Evolutionary conservation across 2,329 filamentous ascomycete genomes (phyloP).

Genomic region (Monosporascus sp.): DNA sequence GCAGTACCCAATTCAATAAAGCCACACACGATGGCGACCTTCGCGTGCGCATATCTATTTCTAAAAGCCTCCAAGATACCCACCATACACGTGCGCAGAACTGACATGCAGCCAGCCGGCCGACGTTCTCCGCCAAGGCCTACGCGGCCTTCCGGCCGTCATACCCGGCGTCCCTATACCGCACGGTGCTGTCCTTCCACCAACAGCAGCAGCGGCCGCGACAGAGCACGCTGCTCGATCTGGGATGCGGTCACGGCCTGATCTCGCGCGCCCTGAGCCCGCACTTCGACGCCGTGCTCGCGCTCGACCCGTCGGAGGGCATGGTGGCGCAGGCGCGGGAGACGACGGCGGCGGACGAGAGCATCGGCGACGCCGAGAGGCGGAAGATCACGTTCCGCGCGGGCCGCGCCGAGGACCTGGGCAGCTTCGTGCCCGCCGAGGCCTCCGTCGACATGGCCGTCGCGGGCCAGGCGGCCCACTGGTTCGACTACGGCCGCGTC

Average conservation of each 20-base stretch:
- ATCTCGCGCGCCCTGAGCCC: constrained; percentile 48
- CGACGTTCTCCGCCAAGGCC: constrained; percentile 48
- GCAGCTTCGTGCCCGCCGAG: constrained; percentile 40
- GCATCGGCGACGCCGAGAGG: constrained; percentile 10
- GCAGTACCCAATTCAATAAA: too few species aligned
- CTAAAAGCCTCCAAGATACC: background rate
- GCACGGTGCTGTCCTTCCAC: constrained; percentile 50
- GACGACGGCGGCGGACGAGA: constrained; percentile 26
- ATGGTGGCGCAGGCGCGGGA: constrained; percentile 50
- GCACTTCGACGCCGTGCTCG: constrained; percentile 46
- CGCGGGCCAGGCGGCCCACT: constrained; percentile 57
- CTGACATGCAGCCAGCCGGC: constrained; percentile 36
- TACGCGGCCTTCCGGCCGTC: constrained; percentile 57
- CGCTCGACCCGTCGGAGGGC: constrained; percentile 50
- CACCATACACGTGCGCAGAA: constrained; percentile 1
- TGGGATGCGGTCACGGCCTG: constrained; percentile 60
- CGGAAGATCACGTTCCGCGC: constrained; percentile 44
- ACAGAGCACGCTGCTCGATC: constrained; percentile 40
- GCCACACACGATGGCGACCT: constrained; percentile 37
- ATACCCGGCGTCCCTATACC: constrained; percentile 52
- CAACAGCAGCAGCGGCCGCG: constrained; percentile 19
- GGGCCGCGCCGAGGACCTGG: constrained; percentile 48
- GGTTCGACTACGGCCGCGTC: constrained; percentile 54
- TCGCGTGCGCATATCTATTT: constrained; percentile 33
- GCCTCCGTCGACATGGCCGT: constrained; percentile 46